Evolutionary conservation across 2,329 filamentous ascomycete genomes (phyloP).

Genomic region (Diaporthe humulicola): DNA sequence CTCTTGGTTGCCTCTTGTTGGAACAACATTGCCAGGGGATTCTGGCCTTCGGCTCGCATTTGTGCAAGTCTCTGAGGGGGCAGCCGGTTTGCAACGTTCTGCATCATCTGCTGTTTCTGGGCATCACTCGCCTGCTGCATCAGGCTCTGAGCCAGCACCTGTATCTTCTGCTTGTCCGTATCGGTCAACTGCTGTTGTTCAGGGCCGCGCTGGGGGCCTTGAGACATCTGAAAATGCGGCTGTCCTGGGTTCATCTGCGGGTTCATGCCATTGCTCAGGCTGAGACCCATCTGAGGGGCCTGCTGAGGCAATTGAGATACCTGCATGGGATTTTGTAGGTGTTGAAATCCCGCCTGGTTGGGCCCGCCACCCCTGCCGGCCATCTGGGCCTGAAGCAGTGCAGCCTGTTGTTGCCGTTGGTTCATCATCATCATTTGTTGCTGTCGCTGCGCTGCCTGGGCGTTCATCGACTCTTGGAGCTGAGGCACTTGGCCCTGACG

Average conservation of each 20-base stretch:
- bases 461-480: constrained; percentile 63
- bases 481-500: constrained; percentile 64
- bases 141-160: constrained; percentile 58
- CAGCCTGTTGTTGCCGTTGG: constrained; percentile 52
- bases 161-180: constrained; percentile 60
- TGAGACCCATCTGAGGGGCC: constrained; percentile 53
- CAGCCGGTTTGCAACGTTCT: constrained; percentile 54
- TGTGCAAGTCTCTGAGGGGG: constrained; percentile 57
- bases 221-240: constrained; percentile 53
- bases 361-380: constrained; percentile 61
- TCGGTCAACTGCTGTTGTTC: constrained; percentile 56
- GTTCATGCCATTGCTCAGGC: constrained; percentile 56
- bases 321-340: constrained; percentile 72
- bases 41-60: constrained; percentile 59
- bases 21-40: constrained; percentile 64
- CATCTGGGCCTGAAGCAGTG: constrained; percentile 63
- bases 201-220: constrained; percentile 50
- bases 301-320: constrained; percentile 65
- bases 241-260: constrained; percentile 59
- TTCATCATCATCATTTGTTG: constrained; percentile 39
- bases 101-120: constrained; percentile 58
- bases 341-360: constrained; percentile 67
- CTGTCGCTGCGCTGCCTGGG: constrained; percentile 43
- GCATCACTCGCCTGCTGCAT: constrained; percentile 57
- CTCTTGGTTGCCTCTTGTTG: constrained; percentile 55